Conservation (phyloP, 1,284 basidiomycete species). For the Papiliotrema fonsecae region DNA sequence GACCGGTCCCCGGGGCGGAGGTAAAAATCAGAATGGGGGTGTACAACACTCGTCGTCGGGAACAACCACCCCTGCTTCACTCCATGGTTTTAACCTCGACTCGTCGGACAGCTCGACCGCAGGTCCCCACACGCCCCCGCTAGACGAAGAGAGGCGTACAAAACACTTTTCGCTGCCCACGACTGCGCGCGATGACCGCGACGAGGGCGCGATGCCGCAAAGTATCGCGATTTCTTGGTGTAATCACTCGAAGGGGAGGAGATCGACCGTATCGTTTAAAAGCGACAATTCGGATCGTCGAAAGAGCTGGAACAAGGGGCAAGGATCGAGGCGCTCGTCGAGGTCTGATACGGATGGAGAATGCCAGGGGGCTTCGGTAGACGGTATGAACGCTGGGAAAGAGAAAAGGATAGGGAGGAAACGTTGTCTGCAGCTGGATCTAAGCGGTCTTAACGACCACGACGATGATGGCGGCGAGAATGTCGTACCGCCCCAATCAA, state of each 20-base stretch:
- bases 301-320: not conserved
- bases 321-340: too few species aligned
- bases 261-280: slow-evolving; percentile 1
- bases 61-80: too few species aligned
- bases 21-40: too few species aligned
- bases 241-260: not conserved
- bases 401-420: slow-evolving; percentile 19
- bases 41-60: too few species aligned
- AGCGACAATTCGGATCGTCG: too few species aligned
- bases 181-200: not conserved
- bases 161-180: slow-evolving; percentile 1
- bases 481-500: too few species aligned
- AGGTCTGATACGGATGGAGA: not conserved
- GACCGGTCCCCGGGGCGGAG: too few species aligned
- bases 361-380: not conserved
- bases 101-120: not conserved
- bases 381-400: not conserved
- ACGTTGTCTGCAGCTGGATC: slow-evolving; percentile 44
- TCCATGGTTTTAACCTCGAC: too few species aligned
- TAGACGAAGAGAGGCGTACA: not conserved
- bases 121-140: not conserved
- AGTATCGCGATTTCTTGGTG: not conserved
- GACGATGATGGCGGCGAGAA: too few species aligned
- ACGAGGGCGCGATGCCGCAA: not conserved
- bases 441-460: slow-evolving; percentile 17